Evolutionary conservation across 345 rosid genomes (phyloP), one percentile per base, ranked within the genome.

Genomic region (Draba incana): DNA sequence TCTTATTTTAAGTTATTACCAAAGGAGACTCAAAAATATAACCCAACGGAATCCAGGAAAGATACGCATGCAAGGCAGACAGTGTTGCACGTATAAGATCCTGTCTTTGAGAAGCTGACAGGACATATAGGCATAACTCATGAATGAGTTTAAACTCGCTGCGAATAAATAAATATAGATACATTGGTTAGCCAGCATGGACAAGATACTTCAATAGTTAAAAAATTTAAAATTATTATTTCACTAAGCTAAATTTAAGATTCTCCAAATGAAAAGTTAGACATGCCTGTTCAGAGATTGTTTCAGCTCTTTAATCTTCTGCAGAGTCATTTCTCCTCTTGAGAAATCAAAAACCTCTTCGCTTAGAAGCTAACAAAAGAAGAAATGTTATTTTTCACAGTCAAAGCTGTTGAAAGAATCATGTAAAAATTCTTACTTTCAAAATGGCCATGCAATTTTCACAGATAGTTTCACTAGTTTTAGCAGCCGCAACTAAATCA

Each of bases 321-420:
- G 93, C 62, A 81, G 98, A 57, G 98, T 95, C 99, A 95, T 92
- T 78, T 95, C 98, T 67, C 99, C 99, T 64, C 96, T 84, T 56
- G 99, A 95, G 82, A 95, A 95, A 82, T 95, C 99, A 79, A 95
- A 95, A 71, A 95, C 99, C 75, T 95, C 99, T 79, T 95, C 99
- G 57, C 98, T 95, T 50, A 95, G 81, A 64, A 95, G 98, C 99
- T 95, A 86, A 48, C 42, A 60, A 41, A 37, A 50, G 37, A 62
- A 47, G 30, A 47, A 43, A 33, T 62, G 61, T 80, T 65, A 74
- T 12, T 42, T 3, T 57, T 63, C 57, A 27, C 44, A 63, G 38
- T 33, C 24, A 41, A 25, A 62, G 43, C 60, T 24, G 61, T 69
- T 41, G 28, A 48, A 45, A 50, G 55, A 60, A 68, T 62, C 68